phyloP scores from a whole-genome alignment of 1,139 yeast species.

The Pichia sp. region DNA sequence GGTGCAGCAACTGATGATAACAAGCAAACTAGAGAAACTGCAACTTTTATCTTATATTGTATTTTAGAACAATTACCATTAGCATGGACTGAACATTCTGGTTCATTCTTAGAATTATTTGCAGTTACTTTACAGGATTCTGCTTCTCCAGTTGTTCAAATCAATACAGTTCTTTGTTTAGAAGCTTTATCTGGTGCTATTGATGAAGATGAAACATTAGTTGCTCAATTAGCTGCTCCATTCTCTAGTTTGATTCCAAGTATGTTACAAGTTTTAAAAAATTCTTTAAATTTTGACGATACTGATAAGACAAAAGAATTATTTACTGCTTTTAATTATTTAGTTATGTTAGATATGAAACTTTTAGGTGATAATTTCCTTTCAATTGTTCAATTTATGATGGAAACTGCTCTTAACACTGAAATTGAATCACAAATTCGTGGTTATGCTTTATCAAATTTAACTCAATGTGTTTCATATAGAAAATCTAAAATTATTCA shows the following conservation, averaged over 20 bases:
- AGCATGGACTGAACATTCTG: slow-evolving; percentile 55
- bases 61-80: slow-evolving; percentile 71
- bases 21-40: slow-evolving; percentile 70
- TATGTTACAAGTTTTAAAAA: slow-evolving; percentile 77
- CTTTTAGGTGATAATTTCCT: slow-evolving; percentile 73
- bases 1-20: slow-evolving; percentile 60
- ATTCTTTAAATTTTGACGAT: slow-evolving; percentile 66
- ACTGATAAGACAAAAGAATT: slow-evolving; percentile 65
- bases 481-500: slow-evolving; percentile 61
- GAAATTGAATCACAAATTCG: slow-evolving; percentile 76
- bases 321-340: slow-evolving; percentile 80
- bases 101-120: slow-evolving; percentile 66
- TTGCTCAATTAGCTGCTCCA: slow-evolving; percentile 44
- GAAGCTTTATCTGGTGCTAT: slow-evolving; percentile 69
- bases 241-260: slow-evolving; percentile 70
- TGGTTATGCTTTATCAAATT: slow-evolving; percentile 76
- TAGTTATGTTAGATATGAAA: slow-evolving; percentile 69
- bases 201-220: slow-evolving; percentile 41
- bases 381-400: slow-evolving; percentile 63
- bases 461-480: slow-evolving; percentile 68
- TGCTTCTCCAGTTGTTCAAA: slow-evolving; percentile 66
- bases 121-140: slow-evolving; percentile 61
- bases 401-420: slow-evolving; percentile 66
- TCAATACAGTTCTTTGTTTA: slow-evolving; percentile 77
- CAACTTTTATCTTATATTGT: slow-evolving; percentile 72